These are phyloP conservation scores for Ganoderma boninense DNA, from an alignment of 1,284 basidiomycete species.

Conservation along the genomic window DNA sequence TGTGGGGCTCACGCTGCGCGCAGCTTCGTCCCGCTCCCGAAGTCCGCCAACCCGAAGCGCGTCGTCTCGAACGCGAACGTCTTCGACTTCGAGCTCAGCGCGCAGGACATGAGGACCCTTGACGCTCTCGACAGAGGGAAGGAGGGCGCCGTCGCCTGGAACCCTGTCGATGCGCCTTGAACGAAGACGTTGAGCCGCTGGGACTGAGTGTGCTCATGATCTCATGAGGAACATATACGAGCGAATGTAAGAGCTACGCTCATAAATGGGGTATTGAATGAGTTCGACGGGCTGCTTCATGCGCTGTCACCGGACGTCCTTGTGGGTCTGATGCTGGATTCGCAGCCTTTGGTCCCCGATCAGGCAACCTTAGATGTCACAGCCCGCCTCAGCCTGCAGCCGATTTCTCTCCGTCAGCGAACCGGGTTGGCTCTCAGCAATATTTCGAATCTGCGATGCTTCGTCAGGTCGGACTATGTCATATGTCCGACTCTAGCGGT, in stretches of 20 bases:
- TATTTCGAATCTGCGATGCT: not conserved
- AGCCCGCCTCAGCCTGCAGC: too few relatives aligned
- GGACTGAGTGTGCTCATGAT: too few relatives aligned
- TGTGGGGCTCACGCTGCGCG: too few relatives aligned
- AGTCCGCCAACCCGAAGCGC: slow-evolving; percentile 55
- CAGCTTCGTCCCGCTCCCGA: slow-evolving; percentile 60
- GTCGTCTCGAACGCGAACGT: slow-evolving; percentile 60
- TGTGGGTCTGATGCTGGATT: not conserved
- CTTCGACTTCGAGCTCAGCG: slow-evolving; percentile 58
- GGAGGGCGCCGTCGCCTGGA: slow-evolving; percentile 56
- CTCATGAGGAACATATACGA: not conserved
- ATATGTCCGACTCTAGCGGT: not conserved
- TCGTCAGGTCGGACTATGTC: not conserved
- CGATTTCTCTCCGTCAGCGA: too few relatives aligned
- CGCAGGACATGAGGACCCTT: slow-evolving; percentile 55
- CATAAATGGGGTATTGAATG: not conserved
- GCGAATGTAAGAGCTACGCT: not conserved
- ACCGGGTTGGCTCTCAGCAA: too few relatives aligned
- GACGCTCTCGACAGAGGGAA: slow-evolving; percentile 56
- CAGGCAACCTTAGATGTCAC: not conserved
- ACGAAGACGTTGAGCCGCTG: not conserved
- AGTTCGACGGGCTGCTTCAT: too few relatives aligned
- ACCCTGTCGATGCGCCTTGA: slow-evolving; percentile 48
- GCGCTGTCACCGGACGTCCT: not conserved
- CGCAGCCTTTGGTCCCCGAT: not conserved